phyloP scores from a whole-genome alignment of 108 stramenopile genomes.

The Epipyxis sp. region DNA sequence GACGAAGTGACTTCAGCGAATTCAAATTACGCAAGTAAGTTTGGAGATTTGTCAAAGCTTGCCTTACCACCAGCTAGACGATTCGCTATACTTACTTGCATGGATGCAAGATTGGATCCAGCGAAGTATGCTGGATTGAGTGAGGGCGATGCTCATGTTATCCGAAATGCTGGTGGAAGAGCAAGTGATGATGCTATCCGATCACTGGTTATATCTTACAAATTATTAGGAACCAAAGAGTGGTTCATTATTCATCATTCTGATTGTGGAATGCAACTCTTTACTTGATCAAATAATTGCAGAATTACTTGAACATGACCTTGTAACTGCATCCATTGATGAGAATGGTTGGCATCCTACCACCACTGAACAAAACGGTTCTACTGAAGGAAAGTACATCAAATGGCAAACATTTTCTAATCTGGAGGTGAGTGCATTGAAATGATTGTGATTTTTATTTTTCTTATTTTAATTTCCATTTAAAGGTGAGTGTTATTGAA shows the following conservation, averaged over 20 bases:
- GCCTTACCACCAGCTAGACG: conserved; percentile 12
- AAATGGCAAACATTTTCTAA: no score
- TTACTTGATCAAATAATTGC: no score
- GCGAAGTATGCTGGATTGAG: background rate
- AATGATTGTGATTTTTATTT: no score
- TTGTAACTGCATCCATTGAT: no score
- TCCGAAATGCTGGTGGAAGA: conserved; percentile 25
- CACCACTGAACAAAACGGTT: no score
- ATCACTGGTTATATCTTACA: conserved; percentile 3
- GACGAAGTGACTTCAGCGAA: background rate
- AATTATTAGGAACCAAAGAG: conserved; percentile 29
- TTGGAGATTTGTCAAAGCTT: background rate
- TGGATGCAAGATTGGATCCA: conserved; percentile 21
- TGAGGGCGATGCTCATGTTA: conserved; percentile 31
- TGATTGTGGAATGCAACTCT: conserved; percentile 28
- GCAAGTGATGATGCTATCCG: conserved; percentile 6
- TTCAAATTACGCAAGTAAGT: background rate
- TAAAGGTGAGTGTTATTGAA: no score
- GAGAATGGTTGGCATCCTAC: no score
- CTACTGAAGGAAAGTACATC: no score
- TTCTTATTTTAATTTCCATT: no score
- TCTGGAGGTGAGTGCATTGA: no score
- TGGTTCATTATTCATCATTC: conserved; percentile 21
- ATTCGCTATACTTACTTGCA: conserved; percentile 25
- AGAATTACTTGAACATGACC: no score